Evolutionary conservation across 2,329 filamentous ascomycete species (phyloP).

Genomic region (Cercospora sesami): DNA sequence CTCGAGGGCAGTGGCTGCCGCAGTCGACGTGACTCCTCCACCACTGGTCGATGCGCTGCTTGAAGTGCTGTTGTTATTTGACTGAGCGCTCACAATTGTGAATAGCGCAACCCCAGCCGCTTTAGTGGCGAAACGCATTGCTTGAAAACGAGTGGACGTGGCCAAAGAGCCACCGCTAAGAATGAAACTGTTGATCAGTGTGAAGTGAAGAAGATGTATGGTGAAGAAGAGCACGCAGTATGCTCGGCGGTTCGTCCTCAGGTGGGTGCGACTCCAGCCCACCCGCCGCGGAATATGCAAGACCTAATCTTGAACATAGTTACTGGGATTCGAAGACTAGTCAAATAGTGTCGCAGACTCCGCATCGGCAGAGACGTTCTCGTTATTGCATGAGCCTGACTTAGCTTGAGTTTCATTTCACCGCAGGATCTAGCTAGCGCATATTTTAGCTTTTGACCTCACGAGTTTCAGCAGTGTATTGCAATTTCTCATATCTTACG

Average conservation of each 20-base stretch:
- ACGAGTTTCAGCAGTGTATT: neutral
- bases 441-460: neutral
- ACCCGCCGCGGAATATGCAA: neutral
- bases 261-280: neutral
- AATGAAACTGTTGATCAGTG: neutral
- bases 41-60: neutral
- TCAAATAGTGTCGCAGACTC: neutral
- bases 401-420: conserved; percentile 8
- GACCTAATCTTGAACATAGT: neutral
- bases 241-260: neutral
- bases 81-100: conserved; percentile 17
- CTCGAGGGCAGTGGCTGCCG: neutral
- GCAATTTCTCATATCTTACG: neutral
- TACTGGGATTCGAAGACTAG: neutral
- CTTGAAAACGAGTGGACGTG: conserved; percentile 26
- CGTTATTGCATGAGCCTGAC: conserved; percentile 10
- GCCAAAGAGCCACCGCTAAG: conserved; percentile 16
- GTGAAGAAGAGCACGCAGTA: neutral
- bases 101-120: neutral
- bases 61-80: neutral
- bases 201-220: neutral
- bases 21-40: neutral
- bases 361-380: conserved; percentile 3
- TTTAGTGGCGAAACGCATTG: neutral
- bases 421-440: neutral